Percentiles rank a stretch among this genome's conserved stretches.
Conservation (phyloP, 78 protist genomes). For the Dictyostelium citrinum region DNA sequence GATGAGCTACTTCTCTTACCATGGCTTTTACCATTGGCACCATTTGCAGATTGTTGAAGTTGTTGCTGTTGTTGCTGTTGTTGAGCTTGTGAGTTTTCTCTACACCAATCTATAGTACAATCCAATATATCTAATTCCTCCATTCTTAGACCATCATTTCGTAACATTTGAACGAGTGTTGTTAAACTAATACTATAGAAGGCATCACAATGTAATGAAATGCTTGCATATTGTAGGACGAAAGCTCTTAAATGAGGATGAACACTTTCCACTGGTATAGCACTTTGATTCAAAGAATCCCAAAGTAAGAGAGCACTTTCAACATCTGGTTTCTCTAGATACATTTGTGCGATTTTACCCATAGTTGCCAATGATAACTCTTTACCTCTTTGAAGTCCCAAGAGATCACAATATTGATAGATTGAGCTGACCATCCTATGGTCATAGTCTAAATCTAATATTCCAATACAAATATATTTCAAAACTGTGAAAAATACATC, state of each 20-base stretch:
- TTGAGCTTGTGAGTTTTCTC: not conserved
- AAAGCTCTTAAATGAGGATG: constrained; percentile 58
- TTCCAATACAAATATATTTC: constrained; percentile 62
- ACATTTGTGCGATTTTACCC: constrained; percentile 27
- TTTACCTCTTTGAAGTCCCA: constrained; percentile 49
- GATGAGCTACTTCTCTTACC: constrained; percentile 12
- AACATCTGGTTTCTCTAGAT: constrained; percentile 43
- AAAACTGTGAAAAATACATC: constrained; percentile 51
- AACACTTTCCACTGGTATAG: constrained; percentile 12
- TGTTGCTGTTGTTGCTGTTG: not conserved
- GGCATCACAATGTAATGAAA: constrained; percentile 25
- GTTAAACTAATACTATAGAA: constrained; percentile 19
- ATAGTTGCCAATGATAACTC: constrained; percentile 56
- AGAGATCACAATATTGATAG: constrained; percentile 59
- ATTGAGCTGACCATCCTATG: constrained; percentile 56
- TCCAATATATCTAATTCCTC: constrained; percentile 67
- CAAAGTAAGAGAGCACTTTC: constrained; percentile 46
- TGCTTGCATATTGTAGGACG: constrained; percentile 27
- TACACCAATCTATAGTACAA: constrained; percentile 61
- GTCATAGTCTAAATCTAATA: constrained; percentile 52
- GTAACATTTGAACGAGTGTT: constrained; percentile 50
- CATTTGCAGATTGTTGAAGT: not conserved
- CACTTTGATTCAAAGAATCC: constrained; percentile 41
- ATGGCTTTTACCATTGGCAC: not conserved
- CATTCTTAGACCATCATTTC: constrained; percentile 72